Percentiles rank a stretch among this genome's conserved stretches.
These are phyloP conservation scores for Fonsecaea monophora DNA, from an alignment of 2,329 filamentous ascomycete species.

Conservation along the genomic window DNA sequence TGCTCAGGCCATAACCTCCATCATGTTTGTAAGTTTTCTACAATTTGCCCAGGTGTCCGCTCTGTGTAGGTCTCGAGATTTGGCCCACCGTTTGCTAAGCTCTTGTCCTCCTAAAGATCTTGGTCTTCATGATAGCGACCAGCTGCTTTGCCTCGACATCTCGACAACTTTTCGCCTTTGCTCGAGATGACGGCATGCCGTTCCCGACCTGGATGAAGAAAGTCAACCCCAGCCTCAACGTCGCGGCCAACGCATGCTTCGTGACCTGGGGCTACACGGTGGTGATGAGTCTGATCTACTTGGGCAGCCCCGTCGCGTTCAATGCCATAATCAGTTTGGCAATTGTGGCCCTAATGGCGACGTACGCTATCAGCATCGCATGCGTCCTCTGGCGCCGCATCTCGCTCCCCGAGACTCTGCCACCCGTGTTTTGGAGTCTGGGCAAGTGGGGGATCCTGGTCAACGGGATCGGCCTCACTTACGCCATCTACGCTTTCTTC, in stretches of 20 bases:
- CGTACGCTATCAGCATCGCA: constrained; percentile 58
- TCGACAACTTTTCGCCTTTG: constrained; percentile 53
- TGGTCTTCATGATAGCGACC: constrained; percentile 49
- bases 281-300: constrained; percentile 33
- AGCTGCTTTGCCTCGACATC: constrained; percentile 48
- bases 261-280: constrained; percentile 31
- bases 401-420: constrained; percentile 47
- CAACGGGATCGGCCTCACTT: constrained; percentile 46
- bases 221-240: constrained; percentile 30
- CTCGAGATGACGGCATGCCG: constrained; percentile 53
- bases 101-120: constrained; percentile 29
- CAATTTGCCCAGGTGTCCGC: not conserved
- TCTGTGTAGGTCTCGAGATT: no score
- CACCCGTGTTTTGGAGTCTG: constrained; percentile 51
- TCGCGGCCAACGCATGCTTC: constrained; percentile 34
- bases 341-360: constrained; percentile 56
- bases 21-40: constrained; percentile 45
- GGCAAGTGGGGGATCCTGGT: constrained; percentile 46
- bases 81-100: not conserved
- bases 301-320: constrained; percentile 37
- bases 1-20: constrained; percentile 47
- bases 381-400: constrained; percentile 56
- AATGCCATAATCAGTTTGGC: constrained; percentile 51
- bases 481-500: constrained; percentile 51
- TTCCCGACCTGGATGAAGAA: constrained; percentile 48